Base-by-base conservation (phyloP, 2,329 filamentous ascomycete species). In the Dactylellina haptotyla region DNA sequence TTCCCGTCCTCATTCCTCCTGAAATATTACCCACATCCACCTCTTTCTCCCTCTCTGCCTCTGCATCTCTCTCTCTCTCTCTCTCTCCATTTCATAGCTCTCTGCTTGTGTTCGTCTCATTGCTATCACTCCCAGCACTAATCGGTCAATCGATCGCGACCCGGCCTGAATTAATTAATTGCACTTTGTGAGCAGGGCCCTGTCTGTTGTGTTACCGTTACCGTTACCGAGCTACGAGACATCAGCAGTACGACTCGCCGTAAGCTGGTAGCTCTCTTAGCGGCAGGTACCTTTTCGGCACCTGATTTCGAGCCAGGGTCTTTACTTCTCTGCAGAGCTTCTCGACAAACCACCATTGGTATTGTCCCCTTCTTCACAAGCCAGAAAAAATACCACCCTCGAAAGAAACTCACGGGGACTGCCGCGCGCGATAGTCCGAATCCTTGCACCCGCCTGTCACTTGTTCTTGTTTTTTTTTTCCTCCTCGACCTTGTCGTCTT, bases 371-470 rank as follows among this genome's bases (percentile, higher is more conserved):
- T 65, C 75, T 72, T 73, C 75, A 76, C 59, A 64, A 64, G 53
- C 58, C 25, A 64, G 53, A 64, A 63, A 64, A 57, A 43, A 12
- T 25, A 43, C 25, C n/a, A 3, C 14, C 6, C 37, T 46, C 4
- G 28, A 30, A 20, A 23, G 23, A 39, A 16, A 20, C 6, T 16
- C 18, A n/a, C 9, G 3, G 30, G n/a, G 16, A 51, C 10, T 30
- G n/a, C n/a, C n/a, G n/a, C 50, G 57, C 67, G 53, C 67, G 58
- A 72, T 64, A 72, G 28, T 37, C n/a, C 10, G n/a, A n/a, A 57
- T 16, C 56, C 65, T 43, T 70, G 65, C 23, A n/a, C n/a, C 43
- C 6, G 26, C 18, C 12, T 73, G 79, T 80, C 79, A 82, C 12
- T 14, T 59, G 16, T 50, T 26, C 83, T 48, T 23, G 28, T 32